Base-by-base conservation (phyloP, 164 flowering plant genomes). In the Cinnamomum chago region DNA sequence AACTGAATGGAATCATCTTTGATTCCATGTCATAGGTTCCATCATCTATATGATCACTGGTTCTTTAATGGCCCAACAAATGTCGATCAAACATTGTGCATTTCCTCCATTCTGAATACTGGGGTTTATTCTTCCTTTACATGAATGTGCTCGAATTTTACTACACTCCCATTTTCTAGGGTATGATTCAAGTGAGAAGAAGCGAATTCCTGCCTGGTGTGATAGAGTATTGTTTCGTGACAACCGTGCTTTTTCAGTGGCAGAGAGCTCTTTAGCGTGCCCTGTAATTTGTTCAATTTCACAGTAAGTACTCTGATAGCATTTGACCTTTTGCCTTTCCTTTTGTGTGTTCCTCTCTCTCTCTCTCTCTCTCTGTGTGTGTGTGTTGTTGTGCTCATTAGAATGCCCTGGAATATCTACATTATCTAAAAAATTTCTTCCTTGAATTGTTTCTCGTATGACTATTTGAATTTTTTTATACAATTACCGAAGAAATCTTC, bases 171-270 rank as follows among this genome's bases (percentile, higher is more conserved):
- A 51, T 70, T 76, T 66, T 79, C 55, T 76, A 96, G 99, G 99
- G 50, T 96, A 96, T 87, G 99, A 96, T 84, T 91, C 97, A n/a
- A 91, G 99, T 52, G 99, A 96, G 84, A 96, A 96, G 85, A 96
- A 96, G 86, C 91, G 99, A 3, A 94, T 94, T 83, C 99, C 99
- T 75, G 99, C 99, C 30, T 96, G 99, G 99, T 96, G 99, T 77
- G 99, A 96, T 79, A 87, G 98, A 77, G 83, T 96, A 68, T 72
- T 96, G 71, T 96, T 85, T 76, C 98, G 99, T 24, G 99, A 96
- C 80, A 91, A 67, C 73, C 90, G 93, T 24, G 72, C 89, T 18
- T 62, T 81, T 74, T 51, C 86, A 68, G 85, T 23, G 2, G 74
- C 89, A 13, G 90, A 88, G 27, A 89, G 97, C 87, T 84, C 87